These are phyloP conservation scores for Trichoderma asperelloides DNA, from an alignment of 495 filamentous ascomycete genomes.

Conservation along the genomic window DNA sequence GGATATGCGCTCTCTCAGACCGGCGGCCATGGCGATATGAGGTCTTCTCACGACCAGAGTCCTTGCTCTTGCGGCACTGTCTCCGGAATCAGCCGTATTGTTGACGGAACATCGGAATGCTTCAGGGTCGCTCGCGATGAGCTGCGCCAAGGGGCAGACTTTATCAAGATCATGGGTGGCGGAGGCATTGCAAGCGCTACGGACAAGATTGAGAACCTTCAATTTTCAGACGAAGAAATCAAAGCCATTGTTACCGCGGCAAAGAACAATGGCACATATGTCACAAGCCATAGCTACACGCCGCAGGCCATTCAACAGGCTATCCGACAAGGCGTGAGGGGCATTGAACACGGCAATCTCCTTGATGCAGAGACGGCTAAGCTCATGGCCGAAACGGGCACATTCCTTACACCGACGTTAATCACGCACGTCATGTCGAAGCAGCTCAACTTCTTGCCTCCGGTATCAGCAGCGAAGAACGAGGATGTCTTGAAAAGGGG, in stretches of 20 bases:
- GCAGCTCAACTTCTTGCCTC: slow-evolving; percentile 32
- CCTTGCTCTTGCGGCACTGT: slow-evolving; percentile 32
- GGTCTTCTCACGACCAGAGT: slow-evolving; percentile 24
- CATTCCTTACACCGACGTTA: slow-evolving; percentile 44
- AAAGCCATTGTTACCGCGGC: slow-evolving; percentile 38
- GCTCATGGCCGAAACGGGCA: slow-evolving; percentile 34
- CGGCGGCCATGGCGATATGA: slow-evolving; percentile 45
- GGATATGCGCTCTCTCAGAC: slow-evolving; percentile 36
- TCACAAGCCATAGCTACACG: slow-evolving; percentile 47
- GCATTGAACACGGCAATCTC: slow-evolving; percentile 49
- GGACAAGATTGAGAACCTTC: slow-evolving; percentile 36
- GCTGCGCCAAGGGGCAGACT: slow-evolving; percentile 40
- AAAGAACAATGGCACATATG: slow-evolving; percentile 36
- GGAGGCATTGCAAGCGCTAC: slow-evolving; percentile 43
- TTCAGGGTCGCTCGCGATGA: slow-evolving; percentile 40
- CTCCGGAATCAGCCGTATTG: slow-evolving; percentile 28
- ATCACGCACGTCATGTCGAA: slow-evolving; percentile 40
- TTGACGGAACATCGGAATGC: slow-evolving; percentile 42
- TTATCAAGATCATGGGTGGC: slow-evolving; percentile 48
- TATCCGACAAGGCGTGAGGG: slow-evolving; percentile 41
- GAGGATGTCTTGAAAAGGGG: slow-evolving; percentile 34
- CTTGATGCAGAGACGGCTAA: slow-evolving; percentile 39
- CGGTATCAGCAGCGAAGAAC: slow-evolving; percentile 34
- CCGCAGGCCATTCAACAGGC: slow-evolving; percentile 39
- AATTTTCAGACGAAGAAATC: slow-evolving; percentile 45